These are phyloP conservation scores for Withania somnifera DNA, from an alignment of 305 asterid species.

Conservation along the genomic window DNA sequence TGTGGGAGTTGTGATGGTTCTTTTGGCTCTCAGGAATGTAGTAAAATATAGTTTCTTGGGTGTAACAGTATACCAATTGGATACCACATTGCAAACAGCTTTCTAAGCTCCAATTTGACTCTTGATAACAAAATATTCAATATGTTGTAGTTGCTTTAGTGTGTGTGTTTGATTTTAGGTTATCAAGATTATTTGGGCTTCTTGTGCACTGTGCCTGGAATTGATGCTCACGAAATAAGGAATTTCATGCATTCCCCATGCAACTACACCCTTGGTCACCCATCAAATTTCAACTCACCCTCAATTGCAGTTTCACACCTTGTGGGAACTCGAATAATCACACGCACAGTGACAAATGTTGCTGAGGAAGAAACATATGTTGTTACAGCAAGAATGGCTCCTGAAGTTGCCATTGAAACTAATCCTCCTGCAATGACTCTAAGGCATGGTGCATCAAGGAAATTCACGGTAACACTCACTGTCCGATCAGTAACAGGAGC, in stretches of 20 bases:
- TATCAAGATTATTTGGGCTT: conserved; percentile 87
- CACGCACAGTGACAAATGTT: conserved; percentile 74
- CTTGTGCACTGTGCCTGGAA: conserved; percentile 88
- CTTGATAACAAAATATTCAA: neutral
- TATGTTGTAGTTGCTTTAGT: neutral
- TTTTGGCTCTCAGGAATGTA: neutral
- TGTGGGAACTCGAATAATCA: conserved; percentile 73
- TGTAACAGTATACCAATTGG: neutral
- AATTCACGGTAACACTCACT: conserved; percentile 61
- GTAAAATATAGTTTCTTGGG: neutral
- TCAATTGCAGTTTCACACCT: conserved; percentile 83
- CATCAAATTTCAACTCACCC: conserved; percentile 79
- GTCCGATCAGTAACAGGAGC: conserved; percentile 59
- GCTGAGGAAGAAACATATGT: conserved; percentile 89
- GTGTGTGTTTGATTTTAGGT: conserved; percentile 28
- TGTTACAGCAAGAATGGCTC: conserved; percentile 79
- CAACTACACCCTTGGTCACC: conserved; percentile 83
- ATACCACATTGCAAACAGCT: neutral
- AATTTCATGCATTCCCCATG: conserved; percentile 72
- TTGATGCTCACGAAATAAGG: conserved; percentile 49
- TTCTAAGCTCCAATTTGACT: neutral
- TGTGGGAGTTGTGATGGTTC: neutral
- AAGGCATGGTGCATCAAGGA: conserved; percentile 51
- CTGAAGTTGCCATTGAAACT: conserved; percentile 77
- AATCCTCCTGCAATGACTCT: conserved; percentile 91